A percentile compares a stretch with the other conserved stretches of the same genome.
Evolutionary conservation across 1,139 yeast genomes (phyloP).

Genomic region (Pichia sp.): DNA sequence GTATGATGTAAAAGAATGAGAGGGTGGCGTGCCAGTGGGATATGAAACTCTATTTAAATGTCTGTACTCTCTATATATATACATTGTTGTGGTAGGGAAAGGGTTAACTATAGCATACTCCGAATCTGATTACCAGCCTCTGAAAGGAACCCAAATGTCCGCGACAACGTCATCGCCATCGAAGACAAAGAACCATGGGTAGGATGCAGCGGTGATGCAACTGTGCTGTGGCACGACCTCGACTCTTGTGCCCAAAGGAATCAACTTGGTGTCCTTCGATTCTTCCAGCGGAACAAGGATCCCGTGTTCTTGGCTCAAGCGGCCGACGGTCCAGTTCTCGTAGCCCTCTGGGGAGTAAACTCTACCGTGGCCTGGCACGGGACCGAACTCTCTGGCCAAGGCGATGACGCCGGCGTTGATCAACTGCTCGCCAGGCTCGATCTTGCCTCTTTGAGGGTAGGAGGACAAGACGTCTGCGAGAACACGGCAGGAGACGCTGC

Average conservation of each 20-base stretch:
- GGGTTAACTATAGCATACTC: too few relatives aligned
- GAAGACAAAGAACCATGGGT: constrained; percentile 52
- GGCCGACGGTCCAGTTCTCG: constrained; percentile 52
- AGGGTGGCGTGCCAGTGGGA: too few relatives aligned
- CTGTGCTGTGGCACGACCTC: constrained; percentile 66
- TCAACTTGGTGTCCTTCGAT: constrained; percentile 29
- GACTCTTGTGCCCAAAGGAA: constrained; percentile 54
- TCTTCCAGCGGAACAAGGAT: constrained; percentile 40
- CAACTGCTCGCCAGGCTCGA: constrained; percentile 50
- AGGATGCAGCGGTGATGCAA: constrained; percentile 67
- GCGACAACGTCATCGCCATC: constrained; percentile 43
- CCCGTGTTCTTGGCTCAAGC: constrained; percentile 65
- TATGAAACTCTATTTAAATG: too few relatives aligned
- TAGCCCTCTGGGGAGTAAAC: constrained; percentile 36
- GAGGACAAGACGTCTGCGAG: constrained; percentile 61
- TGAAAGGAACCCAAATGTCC: constrained; percentile 71
- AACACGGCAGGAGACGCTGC: constrained; percentile 52
- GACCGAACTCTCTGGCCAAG: constrained; percentile 57
- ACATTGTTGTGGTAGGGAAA: neutral
- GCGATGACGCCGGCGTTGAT: constrained; percentile 73
- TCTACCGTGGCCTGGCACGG: constrained; percentile 46
- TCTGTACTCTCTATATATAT: too few relatives aligned
- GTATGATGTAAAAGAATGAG: too few relatives aligned
- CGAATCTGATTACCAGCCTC: constrained; percentile 43
- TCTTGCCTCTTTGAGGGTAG: constrained; percentile 50